phyloP scores from a whole-genome alignment of 2,329 filamentous ascomycete genomes.

The Colletotrichum zoysiae region DNA sequence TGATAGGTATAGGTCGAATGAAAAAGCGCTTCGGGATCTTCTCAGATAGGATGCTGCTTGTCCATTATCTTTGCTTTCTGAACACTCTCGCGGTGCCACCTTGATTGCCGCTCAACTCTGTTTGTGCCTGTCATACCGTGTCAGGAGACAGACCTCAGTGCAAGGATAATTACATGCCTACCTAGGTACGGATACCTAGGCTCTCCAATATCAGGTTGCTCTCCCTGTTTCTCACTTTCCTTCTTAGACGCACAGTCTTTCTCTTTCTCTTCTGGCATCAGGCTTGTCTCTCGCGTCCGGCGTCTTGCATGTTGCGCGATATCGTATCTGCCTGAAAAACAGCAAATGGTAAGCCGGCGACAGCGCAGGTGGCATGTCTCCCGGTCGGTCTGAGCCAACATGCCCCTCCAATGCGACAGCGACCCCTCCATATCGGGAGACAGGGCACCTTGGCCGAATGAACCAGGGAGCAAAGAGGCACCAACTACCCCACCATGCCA shows the following conservation, averaged over 20 bases:
- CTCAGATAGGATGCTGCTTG: conserved; percentile 9
- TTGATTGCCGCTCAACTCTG: conserved; percentile 11
- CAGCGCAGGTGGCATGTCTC: conserved; percentile 45
- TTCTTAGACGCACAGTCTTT: background rate
- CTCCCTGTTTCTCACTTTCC: background rate
- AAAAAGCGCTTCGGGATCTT: conserved; percentile 7
- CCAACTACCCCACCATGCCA: conserved; percentile 44
- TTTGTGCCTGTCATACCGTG: background rate
- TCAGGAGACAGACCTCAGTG: background rate
- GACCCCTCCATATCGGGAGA: conserved; percentile 36
- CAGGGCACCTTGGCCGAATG: conserved; percentile 17
- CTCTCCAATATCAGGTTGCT: background rate
- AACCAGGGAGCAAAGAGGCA: conserved; percentile 36
- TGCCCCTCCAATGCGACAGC: conserved; percentile 36
- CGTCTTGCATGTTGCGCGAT: conserved; percentile 26
- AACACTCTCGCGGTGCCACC: background rate
- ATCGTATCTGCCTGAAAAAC: conserved; percentile 36
- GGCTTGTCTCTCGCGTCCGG: conserved; percentile 5
- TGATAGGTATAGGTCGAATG: conserved; percentile 14
- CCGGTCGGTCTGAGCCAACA: conserved; percentile 15
- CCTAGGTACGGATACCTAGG: no score
- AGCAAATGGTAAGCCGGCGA: conserved; percentile 47
- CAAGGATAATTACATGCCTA: background rate
- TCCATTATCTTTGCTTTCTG: conserved; percentile 1
- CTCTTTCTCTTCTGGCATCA: background rate